Percentiles rank a stretch among this genome's conserved stretches.
Conservation (phyloP, 345 rosid genomes). For the Balakata baccata region DNA sequence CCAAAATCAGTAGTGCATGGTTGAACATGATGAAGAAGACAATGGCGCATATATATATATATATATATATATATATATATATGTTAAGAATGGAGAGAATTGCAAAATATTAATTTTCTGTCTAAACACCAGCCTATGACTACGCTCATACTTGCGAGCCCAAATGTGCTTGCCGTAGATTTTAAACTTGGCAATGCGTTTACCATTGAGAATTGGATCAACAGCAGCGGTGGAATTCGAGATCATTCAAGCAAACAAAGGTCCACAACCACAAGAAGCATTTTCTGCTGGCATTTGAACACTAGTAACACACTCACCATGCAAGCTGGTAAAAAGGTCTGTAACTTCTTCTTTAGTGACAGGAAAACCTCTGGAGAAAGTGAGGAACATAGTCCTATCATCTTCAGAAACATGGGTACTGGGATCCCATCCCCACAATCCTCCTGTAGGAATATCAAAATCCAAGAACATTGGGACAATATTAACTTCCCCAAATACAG, state of each 20-base stretch:
- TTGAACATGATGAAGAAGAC: conserved; percentile 16
- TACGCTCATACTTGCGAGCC: conserved; percentile 51
- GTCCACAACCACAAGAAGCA: conserved; percentile 21
- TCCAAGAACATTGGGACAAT: conserved; percentile 24
- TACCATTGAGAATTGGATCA: conserved; percentile 35
- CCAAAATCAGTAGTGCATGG: conserved; percentile 8
- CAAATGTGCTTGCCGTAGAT: conserved; percentile 50
- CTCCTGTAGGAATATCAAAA: conserved; percentile 21
- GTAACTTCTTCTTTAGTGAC: conserved; percentile 39
- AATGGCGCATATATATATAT: conserved; percentile 6
- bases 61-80: too few relatives aligned
- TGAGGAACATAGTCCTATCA: conserved; percentile 45
- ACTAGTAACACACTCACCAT: conserved; percentile 27
- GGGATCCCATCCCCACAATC: conserved; percentile 42
- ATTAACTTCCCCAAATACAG: conserved; percentile 31
- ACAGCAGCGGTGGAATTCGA: conserved; percentile 23
- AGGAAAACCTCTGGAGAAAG: conserved; percentile 47
- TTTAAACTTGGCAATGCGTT: conserved; percentile 40
- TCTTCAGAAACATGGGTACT: conserved; percentile 23
- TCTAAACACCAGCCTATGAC: background rate
- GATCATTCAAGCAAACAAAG: conserved; percentile 40
- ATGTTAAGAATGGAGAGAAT: too few relatives aligned
- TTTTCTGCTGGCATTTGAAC: conserved; percentile 1
- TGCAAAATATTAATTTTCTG: too few relatives aligned
- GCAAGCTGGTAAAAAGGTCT: conserved; percentile 26